Conservation (phyloP, 2,329 filamentous ascomycete species). For the Claviceps pusilla region DNA sequence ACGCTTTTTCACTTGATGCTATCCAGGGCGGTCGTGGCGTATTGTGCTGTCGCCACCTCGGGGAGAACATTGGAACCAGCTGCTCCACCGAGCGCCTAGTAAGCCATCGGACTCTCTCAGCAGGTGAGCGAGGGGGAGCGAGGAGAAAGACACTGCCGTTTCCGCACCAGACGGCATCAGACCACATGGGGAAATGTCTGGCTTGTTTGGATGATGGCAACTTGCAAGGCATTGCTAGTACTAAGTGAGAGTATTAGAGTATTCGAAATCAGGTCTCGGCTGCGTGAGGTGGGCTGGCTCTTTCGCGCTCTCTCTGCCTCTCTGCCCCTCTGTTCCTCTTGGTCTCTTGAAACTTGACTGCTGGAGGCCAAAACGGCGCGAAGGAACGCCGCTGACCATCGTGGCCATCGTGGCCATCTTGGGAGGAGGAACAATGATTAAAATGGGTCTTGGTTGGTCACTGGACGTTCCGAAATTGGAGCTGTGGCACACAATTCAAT, state of each 20-base stretch:
- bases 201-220: background rate
- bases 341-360: background rate
- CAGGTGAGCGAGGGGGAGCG: background rate
- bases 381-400: background rate
- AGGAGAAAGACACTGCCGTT: no score
- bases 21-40: background rate
- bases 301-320: no score
- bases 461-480: background rate
- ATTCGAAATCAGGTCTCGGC: no score
- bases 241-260: no score
- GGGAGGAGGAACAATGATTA: background rate
- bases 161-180: no score
- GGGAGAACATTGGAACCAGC: constrained; percentile 14
- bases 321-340: no score
- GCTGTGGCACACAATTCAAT: background rate
- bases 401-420: background rate
- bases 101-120: background rate
- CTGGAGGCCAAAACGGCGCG: background rate
- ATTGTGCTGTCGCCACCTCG: background rate
- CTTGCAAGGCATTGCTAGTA: no score
- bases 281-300: no score
- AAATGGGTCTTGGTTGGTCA: background rate
- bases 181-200: no score
- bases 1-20: background rate
- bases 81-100: constrained; percentile 14